These are phyloP conservation scores for Mycena crocata DNA, from an alignment of 768 basidiomycete genomes.

Conservation along the genomic window DNA sequence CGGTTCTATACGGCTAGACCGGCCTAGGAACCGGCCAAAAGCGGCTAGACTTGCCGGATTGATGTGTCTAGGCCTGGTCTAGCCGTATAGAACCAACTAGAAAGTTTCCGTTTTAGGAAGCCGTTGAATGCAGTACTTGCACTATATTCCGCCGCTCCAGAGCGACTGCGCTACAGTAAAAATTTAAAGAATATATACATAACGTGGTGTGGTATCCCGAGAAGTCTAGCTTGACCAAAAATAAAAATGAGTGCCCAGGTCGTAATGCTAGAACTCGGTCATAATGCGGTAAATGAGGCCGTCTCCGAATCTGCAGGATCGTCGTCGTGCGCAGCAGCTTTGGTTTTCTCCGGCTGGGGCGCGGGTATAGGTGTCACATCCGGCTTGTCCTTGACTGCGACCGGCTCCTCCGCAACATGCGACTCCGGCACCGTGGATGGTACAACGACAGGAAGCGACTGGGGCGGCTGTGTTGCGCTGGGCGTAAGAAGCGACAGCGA, in stretches of 20 bases:
- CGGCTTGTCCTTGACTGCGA: not conserved
- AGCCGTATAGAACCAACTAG: too few relatives aligned
- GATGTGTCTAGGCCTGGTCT: too few relatives aligned
- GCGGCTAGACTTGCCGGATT: too few relatives aligned
- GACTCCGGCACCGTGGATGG: not conserved
- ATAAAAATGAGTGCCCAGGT: not conserved
- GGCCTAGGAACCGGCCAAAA: too few relatives aligned
- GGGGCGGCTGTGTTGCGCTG: conserved; percentile 4
- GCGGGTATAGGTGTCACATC: not conserved
- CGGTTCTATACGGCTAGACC: too few relatives aligned
- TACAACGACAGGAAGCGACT: not conserved
- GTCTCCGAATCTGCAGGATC: not conserved
- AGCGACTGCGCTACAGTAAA: conserved; percentile 9
- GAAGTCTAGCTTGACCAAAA: not conserved
- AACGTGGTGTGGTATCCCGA: not conserved
- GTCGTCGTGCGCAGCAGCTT: not conserved
- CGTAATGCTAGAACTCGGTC: not conserved
- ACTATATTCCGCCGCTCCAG: conserved; percentile 7
- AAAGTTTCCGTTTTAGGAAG: too few relatives aligned
- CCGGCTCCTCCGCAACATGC: conserved; percentile 11
- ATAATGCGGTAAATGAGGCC: conserved; percentile 20
- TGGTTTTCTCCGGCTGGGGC: not conserved
- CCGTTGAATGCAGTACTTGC: too few relatives aligned
- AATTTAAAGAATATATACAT: conserved; percentile 9
- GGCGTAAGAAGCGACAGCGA: conserved; percentile 25